Percentiles rank a stretch among this genome's conserved stretches.
Conservation (phyloP, 1,284 basidiomycete genomes). For the Ganoderma boninense region DNA sequence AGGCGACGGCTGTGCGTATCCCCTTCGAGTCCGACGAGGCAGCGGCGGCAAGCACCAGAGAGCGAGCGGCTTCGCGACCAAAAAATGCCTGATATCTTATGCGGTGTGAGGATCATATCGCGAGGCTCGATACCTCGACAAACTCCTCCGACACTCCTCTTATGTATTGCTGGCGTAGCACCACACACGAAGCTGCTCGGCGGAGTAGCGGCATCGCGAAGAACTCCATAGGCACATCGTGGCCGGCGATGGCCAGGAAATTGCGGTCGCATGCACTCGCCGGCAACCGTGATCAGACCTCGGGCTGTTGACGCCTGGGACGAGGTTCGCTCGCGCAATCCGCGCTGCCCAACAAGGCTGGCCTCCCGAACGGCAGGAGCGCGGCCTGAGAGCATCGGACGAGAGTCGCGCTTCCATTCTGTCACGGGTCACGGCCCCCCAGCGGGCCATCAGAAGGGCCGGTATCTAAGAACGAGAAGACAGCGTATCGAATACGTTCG, state of each 20-base stretch:
- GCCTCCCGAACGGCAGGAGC: constrained; percentile 25
- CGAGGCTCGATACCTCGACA: constrained; percentile 22
- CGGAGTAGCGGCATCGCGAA: constrained; percentile 34
- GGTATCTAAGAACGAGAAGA: constrained; percentile 18
- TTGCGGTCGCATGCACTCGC: constrained; percentile 31
- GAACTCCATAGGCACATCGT: constrained; percentile 37
- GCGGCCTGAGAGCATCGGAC: constrained; percentile 22
- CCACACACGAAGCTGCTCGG: constrained; percentile 14
- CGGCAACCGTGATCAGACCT: constrained; percentile 40
- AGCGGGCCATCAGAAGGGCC: constrained; percentile 29
- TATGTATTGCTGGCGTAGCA: constrained; percentile 32
- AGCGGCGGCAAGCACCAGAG: constrained; percentile 29
- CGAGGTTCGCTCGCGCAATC: constrained; percentile 23
- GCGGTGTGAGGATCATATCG: constrained; percentile 7
- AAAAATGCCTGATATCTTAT: constrained; percentile 19
- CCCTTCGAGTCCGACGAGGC: constrained; percentile 11
- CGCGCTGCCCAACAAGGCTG: constrained; percentile 14
- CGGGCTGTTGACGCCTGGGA: constrained; percentile 39
- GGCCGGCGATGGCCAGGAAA: constrained; percentile 21
- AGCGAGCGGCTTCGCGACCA: constrained; percentile 18
- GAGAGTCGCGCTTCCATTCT: constrained; percentile 20
- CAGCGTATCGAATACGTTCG: constrained; percentile 26
- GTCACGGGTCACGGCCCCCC: constrained; percentile 21
- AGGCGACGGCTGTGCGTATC: constrained; percentile 64
- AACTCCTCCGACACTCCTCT: constrained; percentile 33